A percentile compares a stretch with the other conserved stretches of the same genome.
These are phyloP conservation scores for Boeremia exigua DNA, from an alignment of 2,329 filamentous ascomycete genomes.

Conservation along the genomic window DNA sequence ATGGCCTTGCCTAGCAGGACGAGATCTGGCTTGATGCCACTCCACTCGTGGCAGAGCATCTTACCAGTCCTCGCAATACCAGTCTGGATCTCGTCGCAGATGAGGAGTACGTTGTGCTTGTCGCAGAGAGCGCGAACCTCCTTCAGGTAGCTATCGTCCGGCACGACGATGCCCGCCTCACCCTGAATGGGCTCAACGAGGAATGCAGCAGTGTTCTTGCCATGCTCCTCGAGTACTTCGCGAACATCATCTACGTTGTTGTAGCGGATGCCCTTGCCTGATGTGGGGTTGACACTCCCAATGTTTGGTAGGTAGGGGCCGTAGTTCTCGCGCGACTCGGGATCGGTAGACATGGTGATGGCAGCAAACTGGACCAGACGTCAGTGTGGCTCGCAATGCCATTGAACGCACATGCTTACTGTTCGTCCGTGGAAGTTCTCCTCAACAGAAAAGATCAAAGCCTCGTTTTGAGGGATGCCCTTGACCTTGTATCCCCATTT, in stretches of 20 bases:
- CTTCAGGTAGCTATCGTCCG: slow-evolving; percentile 84
- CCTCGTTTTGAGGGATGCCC: slow-evolving; percentile 82
- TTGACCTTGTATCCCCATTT: slow-evolving; percentile 99
- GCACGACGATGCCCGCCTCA: slow-evolving; percentile 95
- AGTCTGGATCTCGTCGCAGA: slow-evolving; percentile 98
- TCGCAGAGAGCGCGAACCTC: slow-evolving; percentile 85
- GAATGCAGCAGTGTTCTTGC: slow-evolving; percentile 87
- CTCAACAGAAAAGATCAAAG: slow-evolving; percentile 79
- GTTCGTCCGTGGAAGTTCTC: slow-evolving; percentile 98
- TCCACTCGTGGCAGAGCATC: slow-evolving; percentile 94
- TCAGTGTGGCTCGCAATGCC: slow-evolving; percentile 13
- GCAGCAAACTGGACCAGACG: slow-evolving; percentile 75
- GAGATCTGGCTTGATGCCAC: slow-evolving; percentile 91
- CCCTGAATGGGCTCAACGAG: slow-evolving; percentile 97
- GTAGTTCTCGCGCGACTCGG: slow-evolving; percentile 95
- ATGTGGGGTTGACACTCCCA: slow-evolving; percentile 76
- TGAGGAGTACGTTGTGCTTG: slow-evolving; percentile 93
- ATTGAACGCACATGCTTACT: slow-evolving; percentile 59
- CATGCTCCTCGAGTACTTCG: slow-evolving; percentile 78
- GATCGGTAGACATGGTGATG: slow-evolving; percentile 93
- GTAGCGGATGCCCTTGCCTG: slow-evolving; percentile 79
- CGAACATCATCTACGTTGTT: slow-evolving; percentile 84
- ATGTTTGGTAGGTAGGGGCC: slow-evolving; percentile 93
- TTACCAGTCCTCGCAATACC: slow-evolving; percentile 94
- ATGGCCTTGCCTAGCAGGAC: slow-evolving; percentile 97